Base-by-base conservation (phyloP, 345 rosid species). In the Syzygium jambos region DNA sequence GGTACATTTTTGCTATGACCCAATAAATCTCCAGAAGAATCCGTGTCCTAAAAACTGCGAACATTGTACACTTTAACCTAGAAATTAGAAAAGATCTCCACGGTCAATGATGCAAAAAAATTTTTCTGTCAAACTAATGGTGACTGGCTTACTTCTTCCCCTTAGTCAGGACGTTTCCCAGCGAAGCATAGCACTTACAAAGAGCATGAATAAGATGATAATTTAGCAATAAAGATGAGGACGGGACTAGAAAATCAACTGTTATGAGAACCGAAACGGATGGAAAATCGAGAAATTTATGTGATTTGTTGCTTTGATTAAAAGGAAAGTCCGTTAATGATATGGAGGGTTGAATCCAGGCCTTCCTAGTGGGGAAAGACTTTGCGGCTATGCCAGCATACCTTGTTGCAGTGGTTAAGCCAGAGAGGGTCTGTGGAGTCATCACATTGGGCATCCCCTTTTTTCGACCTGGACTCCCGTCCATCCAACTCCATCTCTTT, bases 371-470 rank as follows among this genome's bases (percentile, higher is more conserved):
- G 17, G 93, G 90, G 51, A 93, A 91, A 89, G 90, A 91, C 89
- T 91, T 89, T 30, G 91, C 93, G 38, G 94, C 88, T 3, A 3
- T 93, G 10, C 86, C 88, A 13, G 91, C 87, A 34, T 87, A 85
- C 84, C 52, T 91, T 16, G 38, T 90, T 10, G 90, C 87, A 1
- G 86, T 65, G 14, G 14, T 88, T 21, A 86, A 88, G 87, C 93
- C 92, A 13, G 80, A 89, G 14, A 89, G 85, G 88, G 92, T 89
- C 84, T 54, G 85, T 46, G 92, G 89, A 5, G 68, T 90, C 30
- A 53, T 88, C 22, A 91, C 94, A 16, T 13, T 91, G 29, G 93
- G 94, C 13, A 59, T 88, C 12, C 90, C 92, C 53, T 92, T 89
- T 91, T 17, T 89, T 89, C 56, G 86, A 8, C 92, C 93, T 1